Conservation (phyloP, 306 rosid species). For the Alnus glutinosa region DNA sequence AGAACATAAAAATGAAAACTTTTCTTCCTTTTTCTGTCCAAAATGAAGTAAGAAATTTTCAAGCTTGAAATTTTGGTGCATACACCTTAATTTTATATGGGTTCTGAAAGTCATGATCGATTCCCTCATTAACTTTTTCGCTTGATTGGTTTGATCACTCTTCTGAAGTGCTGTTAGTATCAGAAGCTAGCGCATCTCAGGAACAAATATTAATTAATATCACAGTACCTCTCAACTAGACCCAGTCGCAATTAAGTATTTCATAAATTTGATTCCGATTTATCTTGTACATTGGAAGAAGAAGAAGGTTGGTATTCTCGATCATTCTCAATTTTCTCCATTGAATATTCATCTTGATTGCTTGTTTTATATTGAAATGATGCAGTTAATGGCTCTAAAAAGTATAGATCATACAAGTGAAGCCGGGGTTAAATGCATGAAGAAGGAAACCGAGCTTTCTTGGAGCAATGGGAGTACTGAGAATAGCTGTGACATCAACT, state of each 20-base stretch:
- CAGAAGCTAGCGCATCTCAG: conserved; percentile 35
- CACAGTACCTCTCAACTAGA: conserved; percentile 31
- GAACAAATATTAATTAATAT: conserved; percentile 18
- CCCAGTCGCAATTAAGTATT: conserved; percentile 27
- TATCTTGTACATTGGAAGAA: conserved; percentile 29
- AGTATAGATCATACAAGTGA: conserved; percentile 41
- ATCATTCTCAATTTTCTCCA: conserved; percentile 6
- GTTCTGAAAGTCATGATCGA: conserved; percentile 26
- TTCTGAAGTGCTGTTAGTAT: conserved; percentile 44
- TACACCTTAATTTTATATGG: conserved; percentile 25
- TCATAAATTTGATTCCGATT: background rate
- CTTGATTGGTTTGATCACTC: conserved; percentile 40
- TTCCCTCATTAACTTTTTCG: conserved; percentile 31
- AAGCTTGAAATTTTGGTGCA: conserved; percentile 25
- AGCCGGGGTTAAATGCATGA: conserved; percentile 28
- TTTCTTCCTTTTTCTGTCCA: background rate
- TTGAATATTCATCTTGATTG: conserved; percentile 3
- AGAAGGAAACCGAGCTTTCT: conserved; percentile 69
- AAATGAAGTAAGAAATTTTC: background rate
- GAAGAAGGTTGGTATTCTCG: background rate
- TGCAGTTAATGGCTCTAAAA: conserved; percentile 63
- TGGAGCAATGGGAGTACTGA: conserved; percentile 91
- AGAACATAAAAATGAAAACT: background rate
- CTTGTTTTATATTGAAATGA: conserved; percentile 9
- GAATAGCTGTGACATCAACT: conserved; percentile 60